Conservation (phyloP, 306 rosid species). For the Gleditsia sinensis region DNA sequence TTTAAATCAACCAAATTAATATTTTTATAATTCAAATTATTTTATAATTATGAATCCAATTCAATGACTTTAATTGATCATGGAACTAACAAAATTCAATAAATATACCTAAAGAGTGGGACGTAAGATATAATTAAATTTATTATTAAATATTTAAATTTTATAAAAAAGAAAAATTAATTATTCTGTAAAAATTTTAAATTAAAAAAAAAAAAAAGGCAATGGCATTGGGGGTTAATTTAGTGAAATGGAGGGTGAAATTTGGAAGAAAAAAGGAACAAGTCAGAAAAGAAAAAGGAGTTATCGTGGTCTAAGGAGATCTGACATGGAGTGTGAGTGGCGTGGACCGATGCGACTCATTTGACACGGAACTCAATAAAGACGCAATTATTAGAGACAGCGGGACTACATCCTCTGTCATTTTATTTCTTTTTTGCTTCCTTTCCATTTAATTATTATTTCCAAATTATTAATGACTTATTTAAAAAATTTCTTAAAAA, state of each 20-base stretch:
- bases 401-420: slow-evolving; percentile 3
- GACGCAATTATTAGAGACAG: slow-evolving; percentile 59
- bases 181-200: background rate
- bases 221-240: slow-evolving; percentile 30
- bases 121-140: too few species aligned
- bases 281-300: background rate
- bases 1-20: too few species aligned
- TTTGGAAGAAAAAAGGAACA: slow-evolving; percentile 8
- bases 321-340: slow-evolving; percentile 33
- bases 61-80: too few species aligned
- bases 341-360: slow-evolving; percentile 36
- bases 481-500: too few species aligned
- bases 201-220: too few species aligned
- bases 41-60: too few species aligned
- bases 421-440: background rate
- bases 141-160: too few species aligned
- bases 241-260: slow-evolving; percentile 26
- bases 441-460: background rate
- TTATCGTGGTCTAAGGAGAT: slow-evolving; percentile 37
- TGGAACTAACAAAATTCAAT: too few species aligned
- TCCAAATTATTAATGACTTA: too few species aligned
- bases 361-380: slow-evolving; percentile 74
- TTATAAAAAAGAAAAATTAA: too few species aligned
- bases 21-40: too few species aligned
- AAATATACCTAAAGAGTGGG: too few species aligned